Evolutionary conservation across 495 filamentous ascomycete species (phyloP), one percentile per base, ranked within the genome.

Genomic region (Penicillium riverlandense): DNA sequence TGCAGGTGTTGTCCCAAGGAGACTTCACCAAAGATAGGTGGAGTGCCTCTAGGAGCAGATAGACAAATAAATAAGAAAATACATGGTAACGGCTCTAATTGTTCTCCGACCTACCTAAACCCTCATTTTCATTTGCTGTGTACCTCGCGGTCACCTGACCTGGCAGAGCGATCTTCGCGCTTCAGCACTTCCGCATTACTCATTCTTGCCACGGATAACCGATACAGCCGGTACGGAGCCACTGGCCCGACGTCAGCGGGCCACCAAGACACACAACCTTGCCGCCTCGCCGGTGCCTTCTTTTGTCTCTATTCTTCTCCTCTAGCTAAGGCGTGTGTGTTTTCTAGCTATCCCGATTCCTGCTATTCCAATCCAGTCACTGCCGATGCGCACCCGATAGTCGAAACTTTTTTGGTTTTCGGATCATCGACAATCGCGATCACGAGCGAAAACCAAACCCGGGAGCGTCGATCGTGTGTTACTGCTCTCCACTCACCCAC

Each of bases 361-460:
- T 45, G 28, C 42, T 41, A 41, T 13, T 41, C 8, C 11, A 15
- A 41, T 36, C 49, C 9, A 38, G 30, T 22, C 34, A 22, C 22
- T 22, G 22, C 49, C 50, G 50, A 59, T 39, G 35, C 50, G 39
- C 53, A 43, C 60, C 59, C 59, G 62, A 47, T 67, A 67, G 46
- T 54, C 60, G 60, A 61, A 40, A 47, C 35, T 50, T 53, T 48
- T 49, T 40, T 55, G 44, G 40, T 11, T 34, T 22, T 6, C 51
- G 39, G 43, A 48, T 38, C 50, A 55, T 58, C 57, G 54, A 52
- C 57, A 55, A 55, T 22, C 22, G 48, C 53, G 48, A 54, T 59
- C 54, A 59, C 57, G 57, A 57, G 57, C 47, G 35, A 50, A 42
- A 10, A 48, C 44, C 48, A 48, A 45, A 30, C 29, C 49, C 52